A percentile compares a stretch with the other conserved stretches of the same genome.
Evolutionary conservation across 306 rosid species (phyloP).

Genomic region (Lithocarpus polystachyus): DNA sequence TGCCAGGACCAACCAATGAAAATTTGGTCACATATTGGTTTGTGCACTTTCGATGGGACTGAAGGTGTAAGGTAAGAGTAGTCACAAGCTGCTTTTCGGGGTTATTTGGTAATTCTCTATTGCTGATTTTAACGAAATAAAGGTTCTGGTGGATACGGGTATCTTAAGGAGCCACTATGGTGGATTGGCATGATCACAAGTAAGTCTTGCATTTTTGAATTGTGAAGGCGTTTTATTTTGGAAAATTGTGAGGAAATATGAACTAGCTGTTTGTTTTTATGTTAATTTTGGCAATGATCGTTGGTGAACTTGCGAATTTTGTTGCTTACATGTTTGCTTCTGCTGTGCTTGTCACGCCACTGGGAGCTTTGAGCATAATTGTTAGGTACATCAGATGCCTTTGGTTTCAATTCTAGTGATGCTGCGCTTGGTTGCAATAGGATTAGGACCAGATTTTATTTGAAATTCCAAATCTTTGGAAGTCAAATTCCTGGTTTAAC

Average conservation of each 20-base stretch:
- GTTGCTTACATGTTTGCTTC: conserved; percentile 82
- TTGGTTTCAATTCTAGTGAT: background rate
- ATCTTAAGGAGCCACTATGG: conserved; percentile 79
- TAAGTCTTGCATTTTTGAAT: conserved; percentile 27
- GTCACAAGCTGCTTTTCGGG: too few species aligned
- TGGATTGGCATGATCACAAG: conserved; percentile 94
- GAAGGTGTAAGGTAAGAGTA: too few species aligned
- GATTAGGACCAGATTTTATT: background rate
- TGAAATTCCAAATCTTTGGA: background rate
- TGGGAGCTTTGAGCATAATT: conserved; percentile 91
- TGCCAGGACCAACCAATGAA: too few species aligned
- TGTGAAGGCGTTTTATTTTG: background rate
- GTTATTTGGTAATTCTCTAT: too few species aligned
- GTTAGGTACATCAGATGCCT: conserved; percentile 49
- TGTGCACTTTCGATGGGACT: too few species aligned
- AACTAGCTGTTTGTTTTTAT: background rate
- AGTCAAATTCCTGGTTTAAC: background rate
- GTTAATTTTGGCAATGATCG: conserved; percentile 55
- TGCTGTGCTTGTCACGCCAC: conserved; percentile 86
- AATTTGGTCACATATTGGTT: too few species aligned
- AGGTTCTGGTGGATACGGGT: conserved; percentile 75
- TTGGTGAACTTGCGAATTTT: conserved; percentile 84
- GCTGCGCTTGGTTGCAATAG: background rate
- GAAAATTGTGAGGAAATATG: background rate
- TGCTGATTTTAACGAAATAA: too few species aligned